Evolutionary conservation across 352 stramenopile genomes (phyloP), one percentile per base, ranked within the genome.

Genomic region (Phytophthora palmivora): DNA sequence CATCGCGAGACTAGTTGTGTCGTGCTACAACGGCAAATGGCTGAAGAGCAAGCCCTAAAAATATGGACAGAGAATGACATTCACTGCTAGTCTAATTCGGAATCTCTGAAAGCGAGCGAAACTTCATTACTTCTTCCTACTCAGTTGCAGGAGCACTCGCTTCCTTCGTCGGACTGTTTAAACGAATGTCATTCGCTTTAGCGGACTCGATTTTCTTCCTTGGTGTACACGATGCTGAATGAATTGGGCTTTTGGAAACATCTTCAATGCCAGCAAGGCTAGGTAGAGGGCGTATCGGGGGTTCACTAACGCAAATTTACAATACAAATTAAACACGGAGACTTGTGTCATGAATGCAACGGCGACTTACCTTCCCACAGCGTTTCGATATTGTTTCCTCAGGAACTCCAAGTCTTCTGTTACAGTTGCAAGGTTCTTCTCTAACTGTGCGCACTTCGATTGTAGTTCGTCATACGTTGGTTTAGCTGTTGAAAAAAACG

Each of bases 401-500:
- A 92, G 41, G 53, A 75, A 88, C 37, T 65, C 58, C 10, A 92
- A 44, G 38, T 90, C 78, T 3, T 74, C 64, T 8, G 76, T 76
- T 2, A 63, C 47, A 16, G 28, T 71, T 9, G 67, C 61, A 1
- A 94, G 66, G n/a, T 54, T 67, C 16, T 73, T 70, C 46, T 82
- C 73, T n/a, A 88, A 55, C 44, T 76, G 45, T 19, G 22, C 43
- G 52, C 78, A 89, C 49, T 89, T 85, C 1, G 67, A 54, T 38
- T 91, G 69, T 21, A 95, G 54, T 11, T 92, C 78, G 44, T 79
- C 62, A 42, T 82, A 82, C 14, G 74, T 81, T 15, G 63, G 60
- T 41, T 84, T 84, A 36, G 62, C 76, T 85, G 50, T 41, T 28
- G 3, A 52, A 2, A 21, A 11, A 6, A 59, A 45, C 18, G 16